Evolutionary conservation across 1,284 basidiomycete genomes (phyloP).

Genomic region (Apiotrichum sp.): DNA sequence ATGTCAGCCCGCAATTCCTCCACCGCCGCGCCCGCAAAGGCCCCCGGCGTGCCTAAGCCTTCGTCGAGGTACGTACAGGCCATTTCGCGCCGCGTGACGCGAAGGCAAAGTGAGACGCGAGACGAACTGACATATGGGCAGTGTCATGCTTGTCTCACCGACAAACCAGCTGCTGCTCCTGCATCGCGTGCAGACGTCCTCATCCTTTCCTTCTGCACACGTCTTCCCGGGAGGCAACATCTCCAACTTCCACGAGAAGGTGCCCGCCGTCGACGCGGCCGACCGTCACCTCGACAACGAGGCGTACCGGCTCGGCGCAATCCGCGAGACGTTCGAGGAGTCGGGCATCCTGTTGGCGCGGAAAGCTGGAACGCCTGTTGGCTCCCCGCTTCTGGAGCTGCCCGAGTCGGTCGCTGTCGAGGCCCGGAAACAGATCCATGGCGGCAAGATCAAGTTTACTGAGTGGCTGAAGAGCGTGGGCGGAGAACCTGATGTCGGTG

Average conservation of each 20-base stretch:
- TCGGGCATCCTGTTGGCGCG: slow-evolving; percentile 15
- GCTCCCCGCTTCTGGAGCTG: slow-evolving; percentile 4
- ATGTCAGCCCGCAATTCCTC: not conserved
- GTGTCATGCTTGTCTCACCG: slow-evolving; percentile 10
- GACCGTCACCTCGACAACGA: slow-evolving; percentile 9
- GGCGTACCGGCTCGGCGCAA: slow-evolving; percentile 13
- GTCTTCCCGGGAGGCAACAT: slow-evolving; percentile 13
- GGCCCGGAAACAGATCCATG: slow-evolving; percentile 12
- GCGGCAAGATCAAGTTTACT: slow-evolving; percentile 9
- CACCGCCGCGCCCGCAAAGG: not conserved
- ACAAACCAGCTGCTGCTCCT: slow-evolving; percentile 12
- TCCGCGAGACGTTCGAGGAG: slow-evolving; percentile 19
- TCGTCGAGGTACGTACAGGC: not conserved
- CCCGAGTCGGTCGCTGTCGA: not conserved
- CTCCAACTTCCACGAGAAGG: slow-evolving; percentile 8
- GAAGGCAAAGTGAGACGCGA: not conserved
- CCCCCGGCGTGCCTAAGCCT: not conserved
- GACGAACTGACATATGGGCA: not conserved
- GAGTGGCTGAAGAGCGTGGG: slow-evolving; percentile 10
- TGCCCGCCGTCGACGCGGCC: slow-evolving; percentile 1
- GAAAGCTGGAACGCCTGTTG: not conserved
- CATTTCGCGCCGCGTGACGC: too few relatives aligned
- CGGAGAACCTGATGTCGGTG: slow-evolving; percentile 11
- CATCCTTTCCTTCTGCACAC: slow-evolving; percentile 7
- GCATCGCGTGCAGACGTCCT: slow-evolving; percentile 7